These are phyloP conservation scores for Candida tibetensis DNA, from an alignment of 805 yeast species.

Conservation along the genomic window DNA sequence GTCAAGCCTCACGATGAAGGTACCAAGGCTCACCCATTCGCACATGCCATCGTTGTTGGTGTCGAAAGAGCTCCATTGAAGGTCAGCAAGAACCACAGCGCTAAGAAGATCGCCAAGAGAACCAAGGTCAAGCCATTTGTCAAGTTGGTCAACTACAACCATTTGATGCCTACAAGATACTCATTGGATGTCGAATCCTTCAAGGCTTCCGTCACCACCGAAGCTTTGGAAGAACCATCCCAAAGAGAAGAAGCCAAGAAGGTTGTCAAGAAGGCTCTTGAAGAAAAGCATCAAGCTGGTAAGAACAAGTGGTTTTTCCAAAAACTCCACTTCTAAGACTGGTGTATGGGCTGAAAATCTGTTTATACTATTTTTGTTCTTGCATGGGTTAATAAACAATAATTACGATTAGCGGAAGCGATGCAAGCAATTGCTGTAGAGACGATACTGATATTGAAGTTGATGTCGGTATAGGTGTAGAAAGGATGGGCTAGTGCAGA, in stretches of 20 bases:
- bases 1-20: constrained; percentile 99
- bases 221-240: constrained; percentile 94
- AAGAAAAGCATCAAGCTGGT: constrained; percentile 99
- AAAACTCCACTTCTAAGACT: constrained; percentile 81
- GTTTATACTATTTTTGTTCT: constrained; percentile 19
- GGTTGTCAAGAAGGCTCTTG: constrained; percentile 97
- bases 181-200: constrained; percentile 93
- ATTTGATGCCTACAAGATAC: constrained; percentile 99
- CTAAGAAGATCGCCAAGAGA: constrained; percentile 95
- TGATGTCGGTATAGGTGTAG: no score
- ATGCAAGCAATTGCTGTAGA: no score
- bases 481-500: no score
- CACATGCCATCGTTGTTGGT: constrained; percentile 99
- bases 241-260: constrained; percentile 99
- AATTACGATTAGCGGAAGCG: constrained; percentile 16
- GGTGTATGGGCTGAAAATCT: constrained; percentile 15
- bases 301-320: constrained; percentile 99
- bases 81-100: constrained; percentile 92
- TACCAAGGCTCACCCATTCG: constrained; percentile 97
- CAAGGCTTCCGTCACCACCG: constrained; percentile 88
- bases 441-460: no score
- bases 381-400: constrained; percentile 32
- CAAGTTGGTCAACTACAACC: constrained; percentile 99
- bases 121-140: constrained; percentile 98
- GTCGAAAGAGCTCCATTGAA: constrained; percentile 97